These are phyloP conservation scores for Daedalea quercina DNA, from an alignment of 768 basidiomycete genomes.

Conservation along the genomic window DNA sequence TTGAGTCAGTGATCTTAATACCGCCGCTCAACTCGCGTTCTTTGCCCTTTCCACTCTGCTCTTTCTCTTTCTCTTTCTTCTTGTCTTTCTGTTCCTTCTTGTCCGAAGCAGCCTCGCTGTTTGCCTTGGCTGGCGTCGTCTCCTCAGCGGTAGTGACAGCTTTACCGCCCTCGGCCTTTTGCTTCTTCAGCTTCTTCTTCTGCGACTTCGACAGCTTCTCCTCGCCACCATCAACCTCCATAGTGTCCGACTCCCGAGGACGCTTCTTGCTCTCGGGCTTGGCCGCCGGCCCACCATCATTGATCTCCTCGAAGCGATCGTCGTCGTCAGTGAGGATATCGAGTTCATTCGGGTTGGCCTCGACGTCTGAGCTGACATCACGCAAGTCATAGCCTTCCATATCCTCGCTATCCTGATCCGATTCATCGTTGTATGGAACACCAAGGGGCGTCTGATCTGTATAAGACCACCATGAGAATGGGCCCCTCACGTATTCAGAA, in stretches of 20 bases:
- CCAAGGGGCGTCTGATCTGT: conserved; percentile 49
- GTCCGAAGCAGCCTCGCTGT: background rate
- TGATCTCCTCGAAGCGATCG: conserved; percentile 67
- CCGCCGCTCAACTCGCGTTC: conserved; percentile 35
- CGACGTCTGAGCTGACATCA: conserved; percentile 80
- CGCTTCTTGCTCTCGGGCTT: conserved; percentile 47
- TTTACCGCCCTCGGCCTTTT: conserved; percentile 53
- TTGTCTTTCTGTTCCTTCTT: conserved; percentile 30
- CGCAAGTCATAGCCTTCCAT: conserved; percentile 62
- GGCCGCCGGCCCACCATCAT: conserved; percentile 23
- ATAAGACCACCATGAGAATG: background rate
- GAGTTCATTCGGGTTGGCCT: conserved; percentile 59
- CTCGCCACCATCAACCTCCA: conserved; percentile 30
- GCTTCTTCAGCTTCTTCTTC: conserved; percentile 70
- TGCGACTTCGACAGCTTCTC: conserved; percentile 44
- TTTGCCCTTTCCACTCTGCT: conserved; percentile 28
- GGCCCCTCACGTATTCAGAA: background rate
- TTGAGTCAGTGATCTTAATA: conserved; percentile 70
- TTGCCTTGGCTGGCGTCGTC: background rate
- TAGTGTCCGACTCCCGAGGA: conserved; percentile 54
- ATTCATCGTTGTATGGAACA: conserved; percentile 40
- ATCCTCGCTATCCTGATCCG: conserved; percentile 33
- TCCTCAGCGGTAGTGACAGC: conserved; percentile 23
- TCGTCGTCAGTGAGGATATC: conserved; percentile 41
- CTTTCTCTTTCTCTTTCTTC: conserved; percentile 24